Evolutionary conservation across 495 filamentous ascomycete genomes (phyloP).

Genomic region (Amniculicola lignicola): DNA sequence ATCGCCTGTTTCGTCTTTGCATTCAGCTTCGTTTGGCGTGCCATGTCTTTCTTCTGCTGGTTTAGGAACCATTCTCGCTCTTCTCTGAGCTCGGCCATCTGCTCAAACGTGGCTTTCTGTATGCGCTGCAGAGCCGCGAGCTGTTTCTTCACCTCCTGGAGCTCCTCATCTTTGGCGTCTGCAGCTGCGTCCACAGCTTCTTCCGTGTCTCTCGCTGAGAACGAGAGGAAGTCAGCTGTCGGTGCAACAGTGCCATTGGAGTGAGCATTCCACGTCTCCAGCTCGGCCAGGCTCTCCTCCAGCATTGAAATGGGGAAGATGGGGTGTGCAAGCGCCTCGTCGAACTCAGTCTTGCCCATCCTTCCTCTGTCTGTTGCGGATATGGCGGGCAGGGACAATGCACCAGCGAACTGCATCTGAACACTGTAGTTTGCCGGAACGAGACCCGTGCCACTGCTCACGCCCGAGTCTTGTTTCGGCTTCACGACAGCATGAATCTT

Average conservation of each 20-base stretch:
- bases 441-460: constrained; percentile 39
- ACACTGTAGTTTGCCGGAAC: constrained; percentile 68
- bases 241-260: constrained; percentile 2
- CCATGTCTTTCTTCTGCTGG: constrained; percentile 29
- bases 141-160: constrained; percentile 33
- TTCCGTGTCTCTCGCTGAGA: constrained; percentile 12
- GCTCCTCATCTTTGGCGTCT: not conserved
- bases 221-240: constrained; percentile 38
- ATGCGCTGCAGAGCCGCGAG: constrained; percentile 39
- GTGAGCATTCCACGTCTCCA: constrained; percentile 41
- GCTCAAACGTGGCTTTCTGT: constrained; percentile 41
- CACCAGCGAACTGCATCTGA: constrained; percentile 56
- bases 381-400: constrained; percentile 9
- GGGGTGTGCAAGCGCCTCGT: constrained; percentile 51
- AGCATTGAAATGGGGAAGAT: constrained; percentile 53
- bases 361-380: constrained; percentile 11
- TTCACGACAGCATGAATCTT: constrained; percentile 65
- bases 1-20: constrained; percentile 6
- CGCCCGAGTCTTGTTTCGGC: constrained; percentile 54
- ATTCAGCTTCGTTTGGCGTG: not conserved
- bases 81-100: constrained; percentile 38
- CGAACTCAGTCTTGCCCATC: constrained; percentile 39
- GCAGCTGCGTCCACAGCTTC: not conserved
- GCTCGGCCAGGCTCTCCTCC: constrained; percentile 55
- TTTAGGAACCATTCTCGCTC: constrained; percentile 39